phyloP scores from a whole-genome alignment of 345 rosid species.

The Citrus maxima region DNA sequence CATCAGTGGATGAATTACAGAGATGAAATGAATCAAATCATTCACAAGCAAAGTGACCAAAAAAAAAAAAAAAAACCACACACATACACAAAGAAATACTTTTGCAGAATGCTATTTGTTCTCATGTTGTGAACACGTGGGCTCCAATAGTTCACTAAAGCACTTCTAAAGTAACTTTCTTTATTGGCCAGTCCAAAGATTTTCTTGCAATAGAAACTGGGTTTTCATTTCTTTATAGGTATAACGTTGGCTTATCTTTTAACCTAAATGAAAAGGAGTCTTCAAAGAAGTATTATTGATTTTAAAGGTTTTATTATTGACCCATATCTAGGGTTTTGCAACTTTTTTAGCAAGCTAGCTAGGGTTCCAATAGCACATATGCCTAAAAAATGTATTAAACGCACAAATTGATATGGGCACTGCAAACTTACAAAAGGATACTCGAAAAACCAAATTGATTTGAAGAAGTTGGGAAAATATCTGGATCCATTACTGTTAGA shows the following conservation, averaged over 20 bases:
- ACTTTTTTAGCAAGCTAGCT: constrained; percentile 8
- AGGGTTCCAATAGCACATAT: background rate
- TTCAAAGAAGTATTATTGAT: background rate
- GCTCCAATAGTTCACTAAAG: background rate
- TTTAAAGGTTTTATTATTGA: background rate
- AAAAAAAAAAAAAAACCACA: too few species aligned
- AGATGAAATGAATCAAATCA: background rate
- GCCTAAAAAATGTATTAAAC: background rate
- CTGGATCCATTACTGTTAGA: background rate
- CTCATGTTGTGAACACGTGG: background rate
- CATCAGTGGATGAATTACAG: background rate
- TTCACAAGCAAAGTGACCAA: too few species aligned
- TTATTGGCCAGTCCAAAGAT: background rate
- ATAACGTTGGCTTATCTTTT: constrained; percentile 7
- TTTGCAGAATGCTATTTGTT: background rate
- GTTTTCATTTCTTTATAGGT: background rate
- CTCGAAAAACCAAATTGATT: background rate
- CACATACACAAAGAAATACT: too few species aligned
- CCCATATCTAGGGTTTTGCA: constrained; percentile 15
- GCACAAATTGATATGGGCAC: background rate
- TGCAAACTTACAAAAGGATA: background rate
- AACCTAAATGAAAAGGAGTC: background rate
- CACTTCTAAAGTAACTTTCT: background rate
- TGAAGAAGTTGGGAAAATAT: background rate
- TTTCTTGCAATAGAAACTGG: background rate